A percentile compares a stretch with the other conserved stretches of the same genome.
phyloP scores from a whole-genome alignment of 2,329 filamentous ascomycete species.

The Monosporascus sp. region DNA sequence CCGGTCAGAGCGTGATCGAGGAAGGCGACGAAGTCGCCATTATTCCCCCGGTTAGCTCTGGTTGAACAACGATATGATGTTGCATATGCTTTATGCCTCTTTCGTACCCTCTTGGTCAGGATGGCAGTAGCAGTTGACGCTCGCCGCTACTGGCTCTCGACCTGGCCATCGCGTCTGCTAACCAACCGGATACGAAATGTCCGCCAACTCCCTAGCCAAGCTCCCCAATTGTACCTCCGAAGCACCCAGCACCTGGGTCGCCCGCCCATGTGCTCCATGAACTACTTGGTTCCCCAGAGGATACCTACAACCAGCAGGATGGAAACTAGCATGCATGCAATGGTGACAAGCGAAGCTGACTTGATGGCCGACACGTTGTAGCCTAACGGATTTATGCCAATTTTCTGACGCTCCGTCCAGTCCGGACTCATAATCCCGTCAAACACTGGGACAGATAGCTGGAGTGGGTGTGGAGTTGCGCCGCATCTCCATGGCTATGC shows the following conservation, averaged over 20 bases:
- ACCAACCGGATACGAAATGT: not conserved
- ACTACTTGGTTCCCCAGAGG: constrained; percentile 4
- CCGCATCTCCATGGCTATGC: constrained; percentile 48
- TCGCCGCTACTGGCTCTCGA: constrained; percentile 2
- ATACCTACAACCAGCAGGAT: constrained; percentile 14
- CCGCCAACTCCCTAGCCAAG: not conserved
- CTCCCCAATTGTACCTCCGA: constrained; percentile 16
- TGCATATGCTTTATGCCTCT: not conserved
- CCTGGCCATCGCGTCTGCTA: not conserved
- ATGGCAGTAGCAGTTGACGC: constrained; percentile 13
- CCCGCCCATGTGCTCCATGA: constrained; percentile 7
- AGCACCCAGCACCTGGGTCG: constrained; percentile 23
- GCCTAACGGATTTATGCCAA: constrained; percentile 29
- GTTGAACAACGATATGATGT: constrained; percentile 41
- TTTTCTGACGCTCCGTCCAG: constrained; percentile 38
- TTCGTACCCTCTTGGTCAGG: not conserved
- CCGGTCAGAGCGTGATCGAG: constrained; percentile 47
- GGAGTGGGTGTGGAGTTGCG: constrained; percentile 42
- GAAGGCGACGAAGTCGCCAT: constrained; percentile 81
- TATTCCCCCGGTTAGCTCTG: constrained; percentile 83
- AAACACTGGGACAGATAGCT: constrained; percentile 45
- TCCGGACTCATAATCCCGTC: constrained; percentile 48
- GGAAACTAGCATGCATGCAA: constrained; percentile 22
- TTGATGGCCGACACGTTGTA: constrained; percentile 35
- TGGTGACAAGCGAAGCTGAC: constrained; percentile 26